Percentiles rank a stretch among this genome's conserved stretches.
These are phyloP conservation scores for Colletotrichum aenigma DNA, from an alignment of 2,329 filamentous ascomycete species.

Conservation along the genomic window DNA sequence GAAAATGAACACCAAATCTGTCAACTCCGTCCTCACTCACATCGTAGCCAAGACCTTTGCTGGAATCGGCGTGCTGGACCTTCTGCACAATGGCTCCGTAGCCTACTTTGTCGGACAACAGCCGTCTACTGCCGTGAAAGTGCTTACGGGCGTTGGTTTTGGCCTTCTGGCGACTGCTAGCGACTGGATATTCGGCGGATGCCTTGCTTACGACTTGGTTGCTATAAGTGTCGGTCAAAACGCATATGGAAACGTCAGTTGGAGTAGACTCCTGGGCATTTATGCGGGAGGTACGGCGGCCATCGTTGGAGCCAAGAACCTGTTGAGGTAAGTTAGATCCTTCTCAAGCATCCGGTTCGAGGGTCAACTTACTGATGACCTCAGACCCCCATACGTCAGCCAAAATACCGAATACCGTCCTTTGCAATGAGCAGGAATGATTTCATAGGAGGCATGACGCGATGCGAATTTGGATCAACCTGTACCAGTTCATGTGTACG, in stretches of 20 bases:
- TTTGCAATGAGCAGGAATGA: not conserved
- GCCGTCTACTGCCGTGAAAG: conserved; percentile 51
- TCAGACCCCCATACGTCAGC: not conserved
- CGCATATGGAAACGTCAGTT: conserved; percentile 42
- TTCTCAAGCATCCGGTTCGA: not conserved
- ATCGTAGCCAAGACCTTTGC: conserved; percentile 64
- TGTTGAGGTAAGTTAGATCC: conserved; percentile 44
- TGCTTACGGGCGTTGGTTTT: conserved; percentile 58
- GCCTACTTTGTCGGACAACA: conserved; percentile 56
- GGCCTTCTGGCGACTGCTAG: conserved; percentile 50
- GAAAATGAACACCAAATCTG: conserved; percentile 53
- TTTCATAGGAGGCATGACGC: not conserved
- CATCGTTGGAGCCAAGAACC: conserved; percentile 57
- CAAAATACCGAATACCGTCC: not conserved
- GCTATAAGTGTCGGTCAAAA: conserved; percentile 58
- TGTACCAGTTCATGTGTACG: not conserved
- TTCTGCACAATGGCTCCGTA: conserved; percentile 62
- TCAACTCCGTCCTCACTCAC: conserved; percentile 60
- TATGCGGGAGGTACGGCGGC: conserved; percentile 57
- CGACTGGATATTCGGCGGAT: conserved; percentile 66
- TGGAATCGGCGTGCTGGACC: conserved; percentile 63
- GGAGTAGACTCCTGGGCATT: conserved; percentile 53
- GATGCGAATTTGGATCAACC: not conserved
- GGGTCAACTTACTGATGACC: not conserved
- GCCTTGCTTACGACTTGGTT: conserved; percentile 62